Evolutionary conservation across 139 green algal genomes (phyloP), one percentile per base, ranked within the genome.

Genomic region (Coelastrella sp.): DNA sequence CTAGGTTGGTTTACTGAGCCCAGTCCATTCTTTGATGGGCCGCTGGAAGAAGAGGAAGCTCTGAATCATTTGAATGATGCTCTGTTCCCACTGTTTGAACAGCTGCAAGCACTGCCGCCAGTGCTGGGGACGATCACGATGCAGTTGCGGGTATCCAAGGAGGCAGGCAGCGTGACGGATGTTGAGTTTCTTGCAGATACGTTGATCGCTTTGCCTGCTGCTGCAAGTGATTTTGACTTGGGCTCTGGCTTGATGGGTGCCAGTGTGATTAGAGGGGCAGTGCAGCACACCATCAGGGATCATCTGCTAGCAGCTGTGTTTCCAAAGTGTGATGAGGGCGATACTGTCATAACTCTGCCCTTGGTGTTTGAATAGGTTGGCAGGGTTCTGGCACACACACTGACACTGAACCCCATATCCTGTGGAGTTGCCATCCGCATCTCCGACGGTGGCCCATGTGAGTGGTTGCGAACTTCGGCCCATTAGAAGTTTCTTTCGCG

Each of bases 1-100:
- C 32, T 47, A 96, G 93, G 96, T 65, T 98, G 96, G 96, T 98
- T 97, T 88, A 97, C 95, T 20, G 92, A 95, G 65, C 96, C 96
- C 4, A 83, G 90, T 19, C 95, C 95, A 5, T 97, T 96, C 73
- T 97, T 96, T 84, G 76, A 86, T 7, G 95, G 95, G 7, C 84
- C 87, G 0, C 82, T 97, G 80, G 75, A 87, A 3, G 81, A 93
- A n/a, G 94, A 92, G 17, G 92, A 92, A 17, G 94, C 92, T 0
- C 92, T 89, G 32, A 74, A 90, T 59, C 89, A 80, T 2, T 83
- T 97, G 14, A 93, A 94, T 47, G 87, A 80, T 13, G 87, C 83
- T 5, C 81, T 97, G 84, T 64, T 81, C 2, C 59, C 32, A 10
- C 75, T 96, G 20, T 95, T 92, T 75, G 92, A 92, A 0, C 88